A percentile compares a stretch with the other conserved stretches of the same genome.
These are phyloP conservation scores for Diversispora epigaea DNA, from an alignment of 192 early-diverging fungal species.

Conservation along the genomic window DNA sequence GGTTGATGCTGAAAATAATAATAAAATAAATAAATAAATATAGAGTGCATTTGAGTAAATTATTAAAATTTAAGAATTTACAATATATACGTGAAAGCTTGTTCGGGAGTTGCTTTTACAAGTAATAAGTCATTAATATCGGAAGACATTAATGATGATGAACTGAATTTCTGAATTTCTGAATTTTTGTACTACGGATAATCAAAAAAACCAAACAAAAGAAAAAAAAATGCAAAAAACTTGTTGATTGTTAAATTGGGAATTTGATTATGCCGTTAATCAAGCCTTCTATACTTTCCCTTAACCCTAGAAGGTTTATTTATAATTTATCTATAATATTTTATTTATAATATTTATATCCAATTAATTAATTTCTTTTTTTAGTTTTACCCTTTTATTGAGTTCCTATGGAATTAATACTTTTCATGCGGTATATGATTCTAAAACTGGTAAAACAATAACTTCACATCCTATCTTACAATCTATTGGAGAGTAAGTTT, in stretches of 20 bases:
- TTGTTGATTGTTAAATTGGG: no score
- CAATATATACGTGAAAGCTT: neutral
- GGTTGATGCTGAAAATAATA: constrained; percentile 7
- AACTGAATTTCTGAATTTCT: no score
- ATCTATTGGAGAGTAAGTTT: constrained; percentile 24
- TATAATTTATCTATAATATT: neutral
- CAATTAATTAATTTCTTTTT: no score
- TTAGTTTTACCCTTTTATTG: neutral
- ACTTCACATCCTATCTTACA: constrained; percentile 12
- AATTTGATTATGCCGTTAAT: neutral
- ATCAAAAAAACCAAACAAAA: no score
- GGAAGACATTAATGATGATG: no score
- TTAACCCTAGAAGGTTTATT: neutral
- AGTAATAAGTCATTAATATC: neutral
- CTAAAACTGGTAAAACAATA: neutral
- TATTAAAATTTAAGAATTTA: neutral
- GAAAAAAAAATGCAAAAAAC: no score
- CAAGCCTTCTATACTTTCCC: constrained; percentile 21
- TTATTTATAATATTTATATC: neutral
- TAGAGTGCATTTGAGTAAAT: neutral
- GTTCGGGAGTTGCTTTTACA: constrained; percentile 21
- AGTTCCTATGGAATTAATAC: constrained; percentile 8
- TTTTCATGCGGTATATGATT: constrained; percentile 14
- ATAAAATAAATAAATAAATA: neutral
- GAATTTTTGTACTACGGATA: no score